Evolutionary conservation across 768 basidiomycete genomes (phyloP), one percentile per base, ranked within the genome.

Genomic region (Naematelia encephala): DNA sequence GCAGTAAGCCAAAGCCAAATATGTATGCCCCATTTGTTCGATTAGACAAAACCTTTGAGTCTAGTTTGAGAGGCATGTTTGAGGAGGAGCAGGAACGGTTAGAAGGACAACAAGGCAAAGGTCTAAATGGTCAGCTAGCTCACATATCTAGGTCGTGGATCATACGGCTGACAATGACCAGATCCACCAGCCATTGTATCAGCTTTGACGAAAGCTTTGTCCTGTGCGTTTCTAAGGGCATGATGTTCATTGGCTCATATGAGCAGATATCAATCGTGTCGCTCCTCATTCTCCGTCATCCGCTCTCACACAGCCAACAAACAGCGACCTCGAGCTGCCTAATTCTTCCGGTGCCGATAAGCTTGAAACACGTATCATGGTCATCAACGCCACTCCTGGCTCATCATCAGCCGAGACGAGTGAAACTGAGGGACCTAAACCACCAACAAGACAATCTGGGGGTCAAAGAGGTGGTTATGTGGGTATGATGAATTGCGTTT

Each of bases 401-500:
- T 60, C 30, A 51, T 59, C 23, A 51, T 44, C 23, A 4, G 14
- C 49, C 11, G 29, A 59, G n/a, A 39, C 34, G 34, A 39, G 34
- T 16, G 34, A 16, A 16, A 39, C 34, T 39, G 34, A 39, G 16
- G 34, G 34, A 39, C 34, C 34, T 8, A 39, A 39, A 39, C 34
- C 34, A 16, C 34, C 34, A 16, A 39, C 34, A 8, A 39, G 34
- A 39, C 34, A 39, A 39, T 52, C 51, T 27, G 21, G 21, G n/a
- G 56, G 39, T 3, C 46, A 56, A 16, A 5, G 72, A 51, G 69
- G 69, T 0, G 90, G 92, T 10, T 99, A 99, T 78, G 94, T 98
- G 50, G 90, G 94, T 23, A 86, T 98, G 74, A 99, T 99, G 96
- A 98, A 98, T 75, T 87, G 92, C 54, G 98, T 98, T 50, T 99